A percentile compares a stretch with the other conserved stretches of the same genome.
Evolutionary conservation across 2,329 filamentous ascomycete species (phyloP).

Genomic region (Cordyceps cateniannulata): DNA sequence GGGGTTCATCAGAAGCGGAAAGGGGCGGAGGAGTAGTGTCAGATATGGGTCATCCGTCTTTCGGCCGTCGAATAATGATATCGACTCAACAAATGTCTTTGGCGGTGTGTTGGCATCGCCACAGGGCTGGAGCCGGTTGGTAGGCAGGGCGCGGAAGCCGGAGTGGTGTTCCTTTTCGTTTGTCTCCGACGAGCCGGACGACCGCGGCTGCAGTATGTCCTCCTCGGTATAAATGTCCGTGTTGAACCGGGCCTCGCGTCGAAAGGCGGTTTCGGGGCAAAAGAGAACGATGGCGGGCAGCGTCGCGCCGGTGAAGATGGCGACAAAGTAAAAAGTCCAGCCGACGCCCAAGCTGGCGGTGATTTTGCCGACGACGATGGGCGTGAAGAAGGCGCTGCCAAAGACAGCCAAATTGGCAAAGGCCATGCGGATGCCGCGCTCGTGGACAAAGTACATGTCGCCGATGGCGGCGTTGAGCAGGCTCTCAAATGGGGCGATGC

Average conservation of each 20-base stretch:
- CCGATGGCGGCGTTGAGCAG: slow-evolving; percentile 84
- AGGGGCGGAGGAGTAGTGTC: slow-evolving; percentile 61
- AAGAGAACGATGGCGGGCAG: slow-evolving; percentile 69
- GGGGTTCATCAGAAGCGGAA: slow-evolving; percentile 77
- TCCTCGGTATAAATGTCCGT: slow-evolving; percentile 53
- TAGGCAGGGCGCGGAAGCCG: slow-evolving; percentile 28
- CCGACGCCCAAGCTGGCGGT: slow-evolving; percentile 69
- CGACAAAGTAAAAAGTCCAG: slow-evolving; percentile 84
- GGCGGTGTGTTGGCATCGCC: slow-evolving; percentile 33
- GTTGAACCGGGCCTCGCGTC: slow-evolving; percentile 59
- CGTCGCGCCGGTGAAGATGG: slow-evolving; percentile 70
- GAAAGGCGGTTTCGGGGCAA: slow-evolving; percentile 79
- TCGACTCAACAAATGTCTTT: slow-evolving; percentile 53
- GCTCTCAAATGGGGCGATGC: slow-evolving; percentile 81
- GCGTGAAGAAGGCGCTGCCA: slow-evolving; percentile 59
- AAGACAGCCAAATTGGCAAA: slow-evolving; percentile 56
- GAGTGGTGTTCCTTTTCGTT: slow-evolving; percentile 7
- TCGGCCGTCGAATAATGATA: slow-evolving; percentile 71
- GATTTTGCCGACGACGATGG: slow-evolving; percentile 86
- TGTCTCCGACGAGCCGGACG: slow-evolving; percentile 4
- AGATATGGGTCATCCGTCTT: slow-evolving; percentile 72
- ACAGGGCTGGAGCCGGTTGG: slow-evolving; percentile 26
- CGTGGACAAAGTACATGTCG: slow-evolving; percentile 83
- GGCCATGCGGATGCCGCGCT: slow-evolving; percentile 82
- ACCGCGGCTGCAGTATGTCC: slow-evolving; percentile 11